Evolutionary conservation across 2,329 filamentous ascomycete genomes (phyloP), one percentile per base, ranked within the genome.

Genomic region (Fusarium sp.): DNA sequence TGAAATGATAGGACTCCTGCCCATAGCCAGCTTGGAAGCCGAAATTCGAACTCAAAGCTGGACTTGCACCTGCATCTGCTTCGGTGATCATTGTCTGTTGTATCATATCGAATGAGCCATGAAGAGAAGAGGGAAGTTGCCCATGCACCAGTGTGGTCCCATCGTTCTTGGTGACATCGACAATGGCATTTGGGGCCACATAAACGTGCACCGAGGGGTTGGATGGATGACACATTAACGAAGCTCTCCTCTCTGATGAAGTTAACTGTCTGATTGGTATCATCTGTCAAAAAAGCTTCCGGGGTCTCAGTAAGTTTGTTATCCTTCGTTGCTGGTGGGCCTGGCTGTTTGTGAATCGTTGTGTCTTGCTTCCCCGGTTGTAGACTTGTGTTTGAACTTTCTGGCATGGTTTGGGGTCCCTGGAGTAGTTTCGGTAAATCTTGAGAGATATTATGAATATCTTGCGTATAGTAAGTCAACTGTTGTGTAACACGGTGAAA

Each of bases 21-120:
- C 72, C 61, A 73, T 10, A 76, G 62, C 74, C 74, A 76, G 0
- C 3, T 59, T 3, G 72, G 70, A 7, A 66, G 60, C 0, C 10
- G 60, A 20, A 70, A 69, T 20, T 73, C 48, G 5, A 67, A 35
- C 10, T 58, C 56, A 3, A 58, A 0, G 0, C 42, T 48, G 2
- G 22, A 7, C 0, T 2, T 48, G 1, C n/a, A 20, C 1, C 56
- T 36, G 3, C 70, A 75, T 20, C 2, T n/a, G 0, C 7, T 10
- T 20, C 20, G 35, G 6, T 24, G 39, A n/a, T 28, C 0, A 1
- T 3, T 38, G 4, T 18, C 35, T 9, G 11, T 6, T 0, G 1
- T 4, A 1, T 55, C 18, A 10, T 63, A 70, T 3, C 10, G 42
- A 18, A 51, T 15, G 1, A 64, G 7, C 67, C 72, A 75, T 3